Conservation (phyloP, 805 yeast species). For the Wickerhamomyces kurtzmanii region DNA sequence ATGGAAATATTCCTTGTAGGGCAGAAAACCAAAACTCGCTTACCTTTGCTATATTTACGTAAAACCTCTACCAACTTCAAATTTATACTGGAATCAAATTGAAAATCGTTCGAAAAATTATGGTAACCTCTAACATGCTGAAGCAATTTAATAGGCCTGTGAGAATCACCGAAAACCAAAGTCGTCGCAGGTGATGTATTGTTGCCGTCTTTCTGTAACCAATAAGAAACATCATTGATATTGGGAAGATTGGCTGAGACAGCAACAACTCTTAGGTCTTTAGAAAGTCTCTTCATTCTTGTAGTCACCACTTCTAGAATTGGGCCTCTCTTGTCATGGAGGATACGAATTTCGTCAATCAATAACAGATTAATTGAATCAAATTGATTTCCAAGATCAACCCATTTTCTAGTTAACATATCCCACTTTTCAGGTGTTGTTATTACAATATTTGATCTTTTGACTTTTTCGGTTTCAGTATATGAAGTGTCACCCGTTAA, state of each 20-base stretch:
- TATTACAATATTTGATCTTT: constrained; percentile 39
- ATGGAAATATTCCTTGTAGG: constrained; percentile 40
- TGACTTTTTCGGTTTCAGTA: constrained; percentile 32
- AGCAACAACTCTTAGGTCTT: constrained; percentile 29
- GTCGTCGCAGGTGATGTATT: constrained; percentile 20
- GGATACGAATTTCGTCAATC: constrained; percentile 37
- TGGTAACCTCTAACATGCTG: constrained; percentile 34
- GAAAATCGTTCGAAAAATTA: constrained; percentile 32
- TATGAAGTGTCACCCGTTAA: constrained; percentile 46
- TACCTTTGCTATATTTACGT: constrained; percentile 23
- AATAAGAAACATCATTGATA: constrained; percentile 33
- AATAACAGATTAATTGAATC: constrained; percentile 33
- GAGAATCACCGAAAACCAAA: constrained; percentile 34
- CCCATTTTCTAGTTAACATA: constrained; percentile 40
- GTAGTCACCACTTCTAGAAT: constrained; percentile 37
- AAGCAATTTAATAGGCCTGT: constrained; percentile 32
- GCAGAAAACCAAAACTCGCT: constrained; percentile 42
- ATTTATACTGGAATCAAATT: constrained; percentile 34
- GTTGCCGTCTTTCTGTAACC: constrained; percentile 24
- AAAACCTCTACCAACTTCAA: constrained; percentile 30
- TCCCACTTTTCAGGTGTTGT: constrained; percentile 63
- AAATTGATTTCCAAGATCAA: constrained; percentile 28
- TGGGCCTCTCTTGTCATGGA: constrained; percentile 37
- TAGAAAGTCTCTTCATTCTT: constrained; percentile 31
- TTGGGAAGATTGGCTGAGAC: constrained; percentile 48